Base-by-base conservation (phyloP, 2,329 filamentous ascomycete genomes). In the Alternaria angustiovoidea region DNA sequence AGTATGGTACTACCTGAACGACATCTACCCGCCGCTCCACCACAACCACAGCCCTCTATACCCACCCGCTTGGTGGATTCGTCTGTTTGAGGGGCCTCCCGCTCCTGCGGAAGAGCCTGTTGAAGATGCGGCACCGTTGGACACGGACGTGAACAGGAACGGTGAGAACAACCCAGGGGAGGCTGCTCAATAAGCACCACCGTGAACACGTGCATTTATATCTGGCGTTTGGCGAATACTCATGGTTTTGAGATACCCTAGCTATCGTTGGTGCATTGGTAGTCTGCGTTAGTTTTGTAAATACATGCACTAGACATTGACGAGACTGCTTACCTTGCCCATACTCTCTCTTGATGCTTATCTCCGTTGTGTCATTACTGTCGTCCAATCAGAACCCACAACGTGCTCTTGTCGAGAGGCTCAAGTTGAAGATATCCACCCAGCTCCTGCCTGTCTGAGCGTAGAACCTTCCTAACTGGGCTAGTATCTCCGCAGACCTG, bases 1-100 rank as follows among this genome's bases (percentile, higher is more conserved):
- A 86, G 86, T 98, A 41, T 98, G 94, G 91, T 99, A 98, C 79
- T 99, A 97, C 82, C 97, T 98, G 79, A 92, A 89, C 61, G 95
- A 99, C 77, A 94, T 99, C 16, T 99, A 97, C 79, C 95, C 95
- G 4, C 91, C 93, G 3, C 86, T 97, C 43, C 92, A 97, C 79
- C 89, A 91, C 64, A 93, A 93, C 18, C 89, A 91, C 52, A 86
- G 92, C 57, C 95, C 95, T 0, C 84, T 99, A 48, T 94, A 97
- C 71, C 94, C 95, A 38, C 95, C 95, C 0, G 81, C 83, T 60
- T 97, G 92, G 89, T 99, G 94, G 94, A 87, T 91, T 59, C 86
- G 93, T 42, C 74, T 98, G 18, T 97, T 97, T 73, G 93, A 89
- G 51, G 75, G 76, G 18, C 69, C 65, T 7, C 76, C 75, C 2